Base-by-base conservation (phyloP, 805 yeast genomes). In the Lachancea thermotolerans region DNA sequence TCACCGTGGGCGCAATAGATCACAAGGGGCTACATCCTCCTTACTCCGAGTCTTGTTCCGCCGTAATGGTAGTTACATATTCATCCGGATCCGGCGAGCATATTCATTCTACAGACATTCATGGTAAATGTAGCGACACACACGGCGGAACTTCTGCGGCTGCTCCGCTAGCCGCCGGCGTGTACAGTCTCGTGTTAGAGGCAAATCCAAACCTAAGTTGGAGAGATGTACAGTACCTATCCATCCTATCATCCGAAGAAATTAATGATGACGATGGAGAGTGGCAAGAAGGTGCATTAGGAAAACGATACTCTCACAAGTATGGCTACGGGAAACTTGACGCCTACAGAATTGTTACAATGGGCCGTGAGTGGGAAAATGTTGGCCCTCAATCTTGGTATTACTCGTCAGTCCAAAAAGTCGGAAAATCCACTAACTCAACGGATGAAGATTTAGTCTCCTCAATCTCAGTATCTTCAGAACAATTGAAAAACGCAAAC, bases 61-160 rank as follows among this genome's bases (percentile, higher is more conserved):
- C 99, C 0, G 95, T 91, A 18, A 73, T 93, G 79, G 95, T 84
- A 14, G 95, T 87, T 1, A 89, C 98, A 0, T 93, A 89, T 59
- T 82, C 95, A 3, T 86, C 96, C 2, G 97, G 97, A 1, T 80
- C 90, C 2, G 85, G 86, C 31, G 95, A 87, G 59, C 84, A 79
- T 58, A 91, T 93, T 46, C 90, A 85, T 59, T 85, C 98, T 6
- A 85, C 96, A 1, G 95, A 86, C 60, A 74, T 86, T 36, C 72
- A 80, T 41, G 74, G 75, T 6, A 65, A 69, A 53, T 93, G 99
- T 64, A 70, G 95, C 1, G 73, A 73, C 33, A 64, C 55, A 21
- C 99, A 93, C 64, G 96, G 97, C 10, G 99, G 99, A 16, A 93
- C 99, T 0, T 91, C 98, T 17, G 99, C 99, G 0, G 97, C 99